Evolutionary conservation across 1,139 yeast species (phyloP).

Genomic region (Blastobotrys illinoisensis): DNA sequence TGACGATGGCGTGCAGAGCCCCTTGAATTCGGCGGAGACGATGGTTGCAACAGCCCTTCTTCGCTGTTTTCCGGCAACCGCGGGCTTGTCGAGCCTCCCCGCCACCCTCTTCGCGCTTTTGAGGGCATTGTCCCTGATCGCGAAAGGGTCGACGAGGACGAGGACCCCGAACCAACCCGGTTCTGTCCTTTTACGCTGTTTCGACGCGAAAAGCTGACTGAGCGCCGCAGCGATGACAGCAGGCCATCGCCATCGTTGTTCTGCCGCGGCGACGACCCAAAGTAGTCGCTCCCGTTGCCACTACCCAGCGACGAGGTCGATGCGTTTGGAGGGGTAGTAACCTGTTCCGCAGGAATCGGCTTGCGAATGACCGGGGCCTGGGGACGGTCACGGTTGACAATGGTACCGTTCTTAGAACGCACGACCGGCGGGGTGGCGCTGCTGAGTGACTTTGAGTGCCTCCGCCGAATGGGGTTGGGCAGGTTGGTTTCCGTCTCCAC

Average conservation of each 20-base stretch:
- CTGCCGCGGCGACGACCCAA: neutral
- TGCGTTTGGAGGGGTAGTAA: neutral
- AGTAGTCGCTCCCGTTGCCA: neutral
- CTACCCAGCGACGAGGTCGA: neutral
- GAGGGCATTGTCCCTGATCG: conserved; percentile 3
- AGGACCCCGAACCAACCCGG: conserved; percentile 19
- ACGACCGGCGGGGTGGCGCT: neutral
- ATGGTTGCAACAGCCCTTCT: neutral
- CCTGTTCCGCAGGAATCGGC: neutral
- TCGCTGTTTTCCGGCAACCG: conserved; percentile 1
- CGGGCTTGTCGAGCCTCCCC: conserved; percentile 4
- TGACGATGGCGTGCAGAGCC: neutral
- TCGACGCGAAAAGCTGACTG: conserved; percentile 21
- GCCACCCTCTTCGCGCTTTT: neutral
- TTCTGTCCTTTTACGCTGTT: conserved; percentile 6
- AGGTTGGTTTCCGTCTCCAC: neutral
- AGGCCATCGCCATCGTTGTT: conserved; percentile 8
- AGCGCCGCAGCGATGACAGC: conserved; percentile 19
- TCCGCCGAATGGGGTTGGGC: conserved; percentile 9
- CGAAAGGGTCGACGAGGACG: conserved; percentile 8
- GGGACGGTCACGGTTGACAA: neutral
- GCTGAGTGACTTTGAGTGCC: conserved; percentile 17
- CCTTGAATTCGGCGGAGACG: neutral
- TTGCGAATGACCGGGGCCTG: neutral
- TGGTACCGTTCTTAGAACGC: neutral